These are phyloP conservation scores for Colletotrichum gigasporum DNA, from an alignment of 2,329 filamentous ascomycete genomes.

Conservation along the genomic window DNA sequence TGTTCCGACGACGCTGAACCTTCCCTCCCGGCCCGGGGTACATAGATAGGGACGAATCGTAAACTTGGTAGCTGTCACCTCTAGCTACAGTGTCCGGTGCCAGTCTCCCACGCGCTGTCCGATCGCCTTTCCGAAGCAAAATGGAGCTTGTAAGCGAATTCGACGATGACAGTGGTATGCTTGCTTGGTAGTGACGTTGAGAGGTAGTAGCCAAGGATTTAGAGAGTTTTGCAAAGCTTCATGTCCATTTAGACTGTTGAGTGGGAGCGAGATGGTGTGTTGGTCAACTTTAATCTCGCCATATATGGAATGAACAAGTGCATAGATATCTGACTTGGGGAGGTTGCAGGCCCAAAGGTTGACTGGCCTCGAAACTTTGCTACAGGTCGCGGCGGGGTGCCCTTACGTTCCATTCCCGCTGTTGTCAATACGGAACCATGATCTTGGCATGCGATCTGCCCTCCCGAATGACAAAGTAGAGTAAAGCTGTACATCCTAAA, in stretches of 20 bases:
- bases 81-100: not conserved
- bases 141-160: not conserved
- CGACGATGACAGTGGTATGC: not conserved
- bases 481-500: not conserved
- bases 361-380: not conserved
- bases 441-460: slow-evolving; percentile 2
- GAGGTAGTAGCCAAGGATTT: not conserved
- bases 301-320: not conserved
- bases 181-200: not conserved
- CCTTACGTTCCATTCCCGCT: not conserved
- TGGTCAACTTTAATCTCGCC: slow-evolving; percentile 4
- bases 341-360: not conserved
- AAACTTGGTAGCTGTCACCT: not conserved
- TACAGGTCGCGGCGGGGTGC: not conserved
- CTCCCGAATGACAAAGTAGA: not conserved
- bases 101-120: not conserved
- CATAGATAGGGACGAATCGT: not conserved
- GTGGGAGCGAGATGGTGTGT: slow-evolving; percentile 8
- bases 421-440: not conserved
- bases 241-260: not conserved
- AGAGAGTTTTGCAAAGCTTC: not conserved
- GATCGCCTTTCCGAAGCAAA: not conserved
- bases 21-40: not conserved
- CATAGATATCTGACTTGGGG: not conserved
- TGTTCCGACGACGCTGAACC: not conserved